A percentile compares a stretch with the other conserved stretches of the same genome.
These are phyloP conservation scores for Diplotaxis tenuifolia DNA, from an alignment of 345 rosid species.

Conservation along the genomic window DNA sequence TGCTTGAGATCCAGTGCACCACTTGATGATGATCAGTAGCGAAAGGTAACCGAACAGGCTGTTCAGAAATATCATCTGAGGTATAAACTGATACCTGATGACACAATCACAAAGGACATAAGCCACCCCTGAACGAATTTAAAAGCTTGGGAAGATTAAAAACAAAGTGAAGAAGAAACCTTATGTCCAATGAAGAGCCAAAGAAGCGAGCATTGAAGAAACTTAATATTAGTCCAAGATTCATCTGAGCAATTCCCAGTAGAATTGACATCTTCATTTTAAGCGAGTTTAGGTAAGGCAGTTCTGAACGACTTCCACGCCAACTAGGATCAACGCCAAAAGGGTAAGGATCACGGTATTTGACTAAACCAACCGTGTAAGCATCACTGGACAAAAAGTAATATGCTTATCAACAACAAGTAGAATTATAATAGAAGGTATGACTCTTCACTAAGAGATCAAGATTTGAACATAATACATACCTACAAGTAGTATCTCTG, in stretches of 20 bases:
- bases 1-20: constrained; percentile 97
- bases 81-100: constrained; percentile 92
- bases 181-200: constrained; percentile 66
- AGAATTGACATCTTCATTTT: constrained; percentile 98
- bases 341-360: constrained; percentile 78
- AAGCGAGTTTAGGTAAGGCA: constrained; percentile 91
- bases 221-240: constrained; percentile 78
- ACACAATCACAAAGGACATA: constrained; percentile 22
- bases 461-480: constrained; percentile 3
- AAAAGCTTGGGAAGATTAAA: constrained; percentile 4
- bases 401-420: constrained; percentile 19
- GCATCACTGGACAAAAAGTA: constrained; percentile 63
- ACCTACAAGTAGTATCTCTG: constrained; percentile 82
- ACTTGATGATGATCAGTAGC: constrained; percentile 81
- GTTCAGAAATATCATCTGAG: constrained; percentile 93
- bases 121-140: constrained; percentile 23
- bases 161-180: constrained; percentile 39
- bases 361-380: constrained; percentile 61
- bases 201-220: constrained; percentile 86
- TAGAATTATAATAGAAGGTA: background rate
- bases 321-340: constrained; percentile 98
- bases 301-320: constrained; percentile 97
- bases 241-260: constrained; percentile 91
- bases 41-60: constrained; percentile 91
- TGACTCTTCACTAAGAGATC: constrained; percentile 16